These are phyloP conservation scores for Gossypium australe DNA, from an alignment of 345 rosid genomes.

Conservation along the genomic window DNA sequence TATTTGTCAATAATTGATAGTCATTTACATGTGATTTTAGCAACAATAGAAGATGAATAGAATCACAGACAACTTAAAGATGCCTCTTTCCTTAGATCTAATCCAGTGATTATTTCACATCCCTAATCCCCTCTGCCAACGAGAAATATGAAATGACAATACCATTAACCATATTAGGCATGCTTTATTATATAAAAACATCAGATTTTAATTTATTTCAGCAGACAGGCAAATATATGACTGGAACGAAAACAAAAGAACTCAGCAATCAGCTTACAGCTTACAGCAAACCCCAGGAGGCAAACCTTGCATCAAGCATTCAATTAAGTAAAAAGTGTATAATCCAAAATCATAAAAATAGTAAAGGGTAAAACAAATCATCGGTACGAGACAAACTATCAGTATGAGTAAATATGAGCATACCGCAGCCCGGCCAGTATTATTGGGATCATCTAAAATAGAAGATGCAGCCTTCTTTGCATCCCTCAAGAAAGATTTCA, in stretches of 20 bases:
- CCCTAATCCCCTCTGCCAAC: background rate
- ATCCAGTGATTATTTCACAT: background rate
- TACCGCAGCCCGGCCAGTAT: slow-evolving; percentile 88
- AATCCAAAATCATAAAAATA: background rate
- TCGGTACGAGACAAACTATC: background rate
- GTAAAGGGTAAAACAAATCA: background rate
- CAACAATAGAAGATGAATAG: too few species aligned
- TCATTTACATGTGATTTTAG: too few species aligned
- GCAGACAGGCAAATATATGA: background rate
- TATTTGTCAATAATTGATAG: too few species aligned
- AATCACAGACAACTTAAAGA: too few species aligned
- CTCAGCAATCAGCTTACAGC: background rate
- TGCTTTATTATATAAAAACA: background rate
- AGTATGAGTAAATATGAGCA: background rate
- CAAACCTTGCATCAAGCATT: slow-evolving; percentile 5
- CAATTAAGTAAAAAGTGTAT: slow-evolving; percentile 3
- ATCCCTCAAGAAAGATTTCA: slow-evolving; percentile 78
- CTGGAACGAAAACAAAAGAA: background rate
- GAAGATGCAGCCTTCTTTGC: slow-evolving; percentile 87
- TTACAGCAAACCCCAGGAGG: slow-evolving; percentile 1
- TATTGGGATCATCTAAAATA: slow-evolving; percentile 78
- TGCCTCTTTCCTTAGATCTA: too few species aligned
- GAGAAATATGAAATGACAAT: background rate
- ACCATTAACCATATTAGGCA: background rate
- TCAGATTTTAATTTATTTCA: background rate